phyloP scores from a whole-genome alignment of 2,329 filamentous ascomycete genomes.

The Apiospora sp. region DNA sequence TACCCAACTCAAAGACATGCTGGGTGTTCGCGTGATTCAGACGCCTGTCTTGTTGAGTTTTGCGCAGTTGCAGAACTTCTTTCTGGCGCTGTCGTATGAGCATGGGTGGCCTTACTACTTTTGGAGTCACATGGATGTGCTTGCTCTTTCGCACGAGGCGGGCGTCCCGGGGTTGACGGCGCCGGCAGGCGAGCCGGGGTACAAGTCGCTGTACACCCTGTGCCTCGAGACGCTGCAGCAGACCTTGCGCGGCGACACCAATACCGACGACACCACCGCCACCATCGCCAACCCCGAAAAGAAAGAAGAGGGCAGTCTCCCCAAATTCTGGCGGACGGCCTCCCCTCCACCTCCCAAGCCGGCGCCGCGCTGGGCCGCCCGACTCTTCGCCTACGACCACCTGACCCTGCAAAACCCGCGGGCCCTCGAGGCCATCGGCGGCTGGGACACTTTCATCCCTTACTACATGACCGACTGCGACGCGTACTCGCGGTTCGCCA shows the following conservation, averaged over 20 bases:
- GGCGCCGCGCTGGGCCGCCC: constrained; percentile 54
- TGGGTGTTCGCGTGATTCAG: constrained; percentile 60
- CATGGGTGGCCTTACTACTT: constrained; percentile 59
- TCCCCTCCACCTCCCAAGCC: constrained; percentile 40
- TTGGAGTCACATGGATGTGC: constrained; percentile 65
- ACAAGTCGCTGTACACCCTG: constrained; percentile 52
- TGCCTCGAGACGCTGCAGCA: constrained; percentile 46
- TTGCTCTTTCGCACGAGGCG: constrained; percentile 53
- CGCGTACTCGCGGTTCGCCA: constrained; percentile 57
- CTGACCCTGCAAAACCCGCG: constrained; percentile 63
- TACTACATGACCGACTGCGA: constrained; percentile 67
- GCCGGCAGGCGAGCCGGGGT: constrained; percentile 44
- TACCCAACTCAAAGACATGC: constrained; percentile 50
- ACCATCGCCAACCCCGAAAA: constrained; percentile 28
- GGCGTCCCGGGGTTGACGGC: constrained; percentile 45
- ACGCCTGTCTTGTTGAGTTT: constrained; percentile 62
- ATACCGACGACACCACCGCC: constrained; percentile 34
- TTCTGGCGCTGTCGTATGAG: constrained; percentile 53
- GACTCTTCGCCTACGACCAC: constrained; percentile 67
- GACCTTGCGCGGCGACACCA: constrained; percentile 31
- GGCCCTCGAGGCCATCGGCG: constrained; percentile 58
- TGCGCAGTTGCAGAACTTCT: constrained; percentile 64
- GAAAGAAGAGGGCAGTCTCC: constrained; percentile 45
- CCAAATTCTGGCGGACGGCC: constrained; percentile 44
- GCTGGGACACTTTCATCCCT: constrained; percentile 65